Evolutionary conservation across 805 yeast species (phyloP), one percentile per base, ranked within the genome.

Genomic region (Lipomyces kockii): DNA sequence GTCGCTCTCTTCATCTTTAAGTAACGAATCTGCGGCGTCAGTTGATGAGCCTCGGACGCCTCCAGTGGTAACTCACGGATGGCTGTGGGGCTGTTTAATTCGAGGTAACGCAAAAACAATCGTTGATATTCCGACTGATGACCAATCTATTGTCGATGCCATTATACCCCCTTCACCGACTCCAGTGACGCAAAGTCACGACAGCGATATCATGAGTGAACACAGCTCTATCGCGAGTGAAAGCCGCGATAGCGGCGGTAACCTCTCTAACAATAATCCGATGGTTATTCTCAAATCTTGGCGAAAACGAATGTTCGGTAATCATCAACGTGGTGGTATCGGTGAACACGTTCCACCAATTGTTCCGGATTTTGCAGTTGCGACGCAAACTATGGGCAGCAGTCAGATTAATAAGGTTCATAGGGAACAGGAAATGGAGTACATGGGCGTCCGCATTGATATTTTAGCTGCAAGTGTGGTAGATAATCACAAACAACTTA

Each of bases 401-500:
- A 52, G 32, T 14, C 34, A 22, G 29, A 52, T 20, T 6, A 49
- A 22, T 20, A 25, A 11, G 55, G n/a, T 20, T 14, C 22, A 6
- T 12, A 6, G 27, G 55, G 29, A 25, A n/a, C 57, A 55, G 20
- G 46, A 34, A 20, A 8, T 22, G 14, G 67, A 60, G 20, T 53
- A 61, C 22, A 20, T 56, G 5, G 67, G 57, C 60, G 65, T 63
- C 59, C 77, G 66, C 37, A 69, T 35, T 71, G 76, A 51, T 78
- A 81, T 11, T 73, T 76, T 43, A 70, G 79, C 72, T n/a, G 72
- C 72, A 4, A 63, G 72, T 37, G 72, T 67, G n/a, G 62, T 63
- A n/a, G 72, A 69, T 55, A 67, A 64, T 43, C 67, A 66, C 43
- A 67, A 63, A 46, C 67, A 60, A 12, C 32, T 53, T 22, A 46